Conservation (phyloP, 1,284 basidiomycete species). For the Cutaneotrichosporon cavernicola region DNA sequence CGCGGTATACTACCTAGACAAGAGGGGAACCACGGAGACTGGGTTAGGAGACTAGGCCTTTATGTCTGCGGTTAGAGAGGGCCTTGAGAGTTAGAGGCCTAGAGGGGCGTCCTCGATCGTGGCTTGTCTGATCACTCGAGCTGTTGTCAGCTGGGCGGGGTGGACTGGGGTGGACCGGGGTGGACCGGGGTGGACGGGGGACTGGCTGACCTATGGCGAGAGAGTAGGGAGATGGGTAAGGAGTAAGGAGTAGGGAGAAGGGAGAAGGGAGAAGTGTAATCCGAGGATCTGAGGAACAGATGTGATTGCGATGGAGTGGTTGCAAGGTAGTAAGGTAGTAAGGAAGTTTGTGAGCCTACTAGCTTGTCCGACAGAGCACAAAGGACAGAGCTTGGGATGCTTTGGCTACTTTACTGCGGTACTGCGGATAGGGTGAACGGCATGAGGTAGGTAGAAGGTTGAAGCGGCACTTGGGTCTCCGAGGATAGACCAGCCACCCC, state of each 20-base stretch:
- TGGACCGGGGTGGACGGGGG: not conserved
- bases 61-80: not conserved
- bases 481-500: too few relatives aligned
- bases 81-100: too few relatives aligned
- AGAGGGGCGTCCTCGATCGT: too few relatives aligned
- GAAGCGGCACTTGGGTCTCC: too few relatives aligned
- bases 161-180: too few relatives aligned
- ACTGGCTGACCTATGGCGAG: not conserved
- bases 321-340: not conserved
- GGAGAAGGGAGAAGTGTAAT: too few relatives aligned
- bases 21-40: not conserved
- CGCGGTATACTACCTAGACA: slow-evolving; percentile 1
- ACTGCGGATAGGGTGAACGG: too few relatives aligned
- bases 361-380: too few relatives aligned
- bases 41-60: not conserved
- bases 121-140: too few relatives aligned
- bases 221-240: not conserved
- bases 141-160: not conserved
- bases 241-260: not conserved
- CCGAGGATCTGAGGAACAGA: not conserved
- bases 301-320: not conserved
- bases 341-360: not conserved
- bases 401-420: too few relatives aligned
- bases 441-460: too few relatives aligned
- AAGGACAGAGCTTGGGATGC: too few relatives aligned